Evolutionary conservation across 2,329 filamentous ascomycete species (phyloP).

Genomic region (Fusarium stilboides): DNA sequence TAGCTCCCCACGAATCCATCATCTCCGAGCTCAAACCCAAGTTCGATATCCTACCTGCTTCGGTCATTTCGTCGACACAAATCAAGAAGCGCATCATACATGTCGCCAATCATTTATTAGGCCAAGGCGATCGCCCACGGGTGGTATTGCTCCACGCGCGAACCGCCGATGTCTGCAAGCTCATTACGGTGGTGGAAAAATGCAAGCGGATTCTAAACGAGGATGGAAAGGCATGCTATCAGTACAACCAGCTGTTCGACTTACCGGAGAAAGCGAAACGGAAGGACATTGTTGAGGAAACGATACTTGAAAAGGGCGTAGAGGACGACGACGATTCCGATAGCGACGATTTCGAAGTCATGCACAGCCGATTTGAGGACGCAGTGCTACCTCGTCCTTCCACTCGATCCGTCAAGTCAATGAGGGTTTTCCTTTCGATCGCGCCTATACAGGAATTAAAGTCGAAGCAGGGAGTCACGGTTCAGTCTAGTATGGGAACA

Average conservation of each 20-base stretch:
- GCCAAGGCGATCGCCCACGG: constrained; percentile 45
- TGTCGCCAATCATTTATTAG: constrained; percentile 62
- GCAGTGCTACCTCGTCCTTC: constrained; percentile 65
- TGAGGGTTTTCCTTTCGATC: constrained; percentile 73
- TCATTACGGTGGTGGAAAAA: constrained; percentile 78
- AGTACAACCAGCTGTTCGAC: constrained; percentile 72
- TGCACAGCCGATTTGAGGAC: constrained; percentile 70
- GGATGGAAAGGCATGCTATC: constrained; percentile 65
- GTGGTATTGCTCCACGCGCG: constrained; percentile 67
- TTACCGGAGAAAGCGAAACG: constrained; percentile 55
- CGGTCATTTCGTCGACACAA: constrained; percentile 72
- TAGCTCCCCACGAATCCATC: constrained; percentile 60
- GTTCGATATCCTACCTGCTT: constrained; percentile 67
- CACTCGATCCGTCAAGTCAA: constrained; percentile 64
- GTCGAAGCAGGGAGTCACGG: constrained; percentile 61
- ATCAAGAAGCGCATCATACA: constrained; percentile 69
- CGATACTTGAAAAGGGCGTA: constrained; percentile 54
- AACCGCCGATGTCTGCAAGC: constrained; percentile 70
- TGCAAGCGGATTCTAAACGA: constrained; percentile 70
- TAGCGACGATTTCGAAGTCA: constrained; percentile 69
- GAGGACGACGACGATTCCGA: constrained; percentile 50
- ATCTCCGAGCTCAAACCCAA: constrained; percentile 61
- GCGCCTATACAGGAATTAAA: constrained; percentile 70
- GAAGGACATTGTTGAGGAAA: constrained; percentile 60
- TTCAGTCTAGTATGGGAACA: constrained; percentile 62